Evolutionary conservation across 257 asterid genomes (phyloP), one percentile per base, ranked within the genome.

Genomic region (Fraxinus cuspidata): DNA sequence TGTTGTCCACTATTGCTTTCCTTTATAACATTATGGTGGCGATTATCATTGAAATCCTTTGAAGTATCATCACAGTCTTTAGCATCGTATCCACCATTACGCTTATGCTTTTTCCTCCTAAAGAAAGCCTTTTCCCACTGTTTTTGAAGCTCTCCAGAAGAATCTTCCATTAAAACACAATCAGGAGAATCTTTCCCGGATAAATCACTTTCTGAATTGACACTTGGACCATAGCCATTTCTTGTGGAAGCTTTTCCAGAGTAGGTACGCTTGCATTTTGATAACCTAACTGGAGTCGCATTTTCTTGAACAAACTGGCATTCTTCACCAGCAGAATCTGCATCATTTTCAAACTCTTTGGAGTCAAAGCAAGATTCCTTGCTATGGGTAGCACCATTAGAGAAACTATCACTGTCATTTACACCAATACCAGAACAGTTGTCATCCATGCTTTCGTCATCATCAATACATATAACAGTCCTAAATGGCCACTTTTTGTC

Each of bases 211-310:
- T 85, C 90, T 0, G 89, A 81, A 40, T 87, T 91, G 28, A 81
- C 27, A 74, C 75, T 38, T 77, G 90, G 77, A 80, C 96, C 94
- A 84, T 79, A 91, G 18, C 80, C 80, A 77, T 83, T 89, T 71
- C 83, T 83, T 42, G 79, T 18, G 27, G 86, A 76, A 70, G 82
- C 84, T 84, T 85, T 90, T 74, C 94, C 96, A 47, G 97, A 93
- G 83, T 93, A 95, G n/a, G 99, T 93, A 7, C 99, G 89, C 77
- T 90, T 93, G 82, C 98, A 88, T 82, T 90, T 95, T 2, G 98
- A 90, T 82, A 95, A 85, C 81, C 90, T 90, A 63, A 95, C 88
- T 2, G 99, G 98, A 68, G 87, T 79, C 31, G 76, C 49, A 58
- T 85, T 85, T 79, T 89, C 97, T 28, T 75, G 85, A 82, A 79